These are phyloP conservation scores for Coemansia sp. DNA, from an alignment of 192 early-diverging fungal species.

Conservation along the genomic window DNA sequence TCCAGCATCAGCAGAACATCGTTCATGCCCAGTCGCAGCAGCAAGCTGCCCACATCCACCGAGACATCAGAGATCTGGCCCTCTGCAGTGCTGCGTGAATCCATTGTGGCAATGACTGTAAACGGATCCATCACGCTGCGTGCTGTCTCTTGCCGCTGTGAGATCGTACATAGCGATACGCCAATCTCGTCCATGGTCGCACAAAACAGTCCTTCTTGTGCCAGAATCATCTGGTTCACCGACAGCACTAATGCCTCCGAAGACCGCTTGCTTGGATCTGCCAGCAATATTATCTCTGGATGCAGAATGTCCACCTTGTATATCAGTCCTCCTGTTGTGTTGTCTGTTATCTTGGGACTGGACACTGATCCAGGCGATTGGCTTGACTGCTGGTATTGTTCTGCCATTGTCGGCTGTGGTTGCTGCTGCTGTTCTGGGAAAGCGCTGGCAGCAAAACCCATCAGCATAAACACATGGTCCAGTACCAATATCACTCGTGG, in stretches of 20 bases:
- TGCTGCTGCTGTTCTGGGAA: slow-evolving; percentile 30
- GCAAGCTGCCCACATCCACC: slow-evolving; percentile 72
- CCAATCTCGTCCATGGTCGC: slow-evolving; percentile 77
- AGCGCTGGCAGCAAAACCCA: slow-evolving; percentile 72
- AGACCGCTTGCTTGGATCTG: slow-evolving; percentile 61
- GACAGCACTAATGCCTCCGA: slow-evolving; percentile 91
- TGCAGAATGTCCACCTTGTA: slow-evolving; percentile 77
- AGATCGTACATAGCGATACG: slow-evolving; percentile 89
- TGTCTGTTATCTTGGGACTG: not conserved
- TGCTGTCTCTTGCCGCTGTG: slow-evolving; percentile 71
- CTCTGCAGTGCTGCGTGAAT: slow-evolving; percentile 57
- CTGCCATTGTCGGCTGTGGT: not conserved
- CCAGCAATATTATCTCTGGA: slow-evolving; percentile 83
- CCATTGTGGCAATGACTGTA: slow-evolving; percentile 76
- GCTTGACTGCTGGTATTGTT: too few relatives aligned
- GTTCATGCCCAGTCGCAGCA: slow-evolving; percentile 82
- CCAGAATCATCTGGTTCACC: slow-evolving; percentile 73
- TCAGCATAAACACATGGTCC: slow-evolving; percentile 79
- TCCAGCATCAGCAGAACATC: slow-evolving; percentile 80
- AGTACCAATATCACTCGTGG: slow-evolving; percentile 82
- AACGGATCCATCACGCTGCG: slow-evolving; percentile 90
- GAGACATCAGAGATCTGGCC: slow-evolving; percentile 63
- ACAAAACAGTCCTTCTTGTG: slow-evolving; percentile 74
- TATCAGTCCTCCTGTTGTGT: slow-evolving; percentile 51
- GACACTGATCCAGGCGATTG: slow-evolving; percentile 1